These are phyloP conservation scores for Populus deltoides DNA, from an alignment of 345 rosid species.

Conservation along the genomic window DNA sequence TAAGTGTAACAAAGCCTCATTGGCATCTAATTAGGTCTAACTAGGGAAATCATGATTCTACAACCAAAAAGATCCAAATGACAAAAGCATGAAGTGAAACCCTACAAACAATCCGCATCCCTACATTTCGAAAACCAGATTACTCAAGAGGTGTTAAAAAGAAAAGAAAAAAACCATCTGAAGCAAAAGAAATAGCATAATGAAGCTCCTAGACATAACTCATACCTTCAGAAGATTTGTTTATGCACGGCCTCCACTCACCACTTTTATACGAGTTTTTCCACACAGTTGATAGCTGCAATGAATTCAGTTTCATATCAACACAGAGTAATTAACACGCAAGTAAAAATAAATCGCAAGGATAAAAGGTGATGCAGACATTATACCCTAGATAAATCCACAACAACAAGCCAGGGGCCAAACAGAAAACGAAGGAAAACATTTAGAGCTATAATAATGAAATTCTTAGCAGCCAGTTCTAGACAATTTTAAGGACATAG, in stretches of 20 bases:
- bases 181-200: background rate
- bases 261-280: conserved; percentile 73
- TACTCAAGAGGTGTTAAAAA: background rate
- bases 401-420: background rate
- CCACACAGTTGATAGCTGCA: conserved; percentile 85
- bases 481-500: background rate
- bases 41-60: background rate
- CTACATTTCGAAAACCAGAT: background rate
- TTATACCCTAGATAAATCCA: background rate
- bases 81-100: background rate
- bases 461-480: background rate
- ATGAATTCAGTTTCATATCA: conserved; percentile 13
- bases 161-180: background rate
- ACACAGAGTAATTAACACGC: background rate
- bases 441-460: background rate
- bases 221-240: conserved; percentile 71
- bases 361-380: background rate
- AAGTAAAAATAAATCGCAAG: background rate
- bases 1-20: background rate
- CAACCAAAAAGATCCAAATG: background rate
- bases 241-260: conserved; percentile 76
- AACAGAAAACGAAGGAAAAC: background rate
- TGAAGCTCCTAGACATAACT: background rate
- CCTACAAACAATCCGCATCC: background rate
- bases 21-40: background rate